Base-by-base conservation (phyloP, 2,329 filamentous ascomycete species). In the Pyricularia pennisetigena region DNA sequence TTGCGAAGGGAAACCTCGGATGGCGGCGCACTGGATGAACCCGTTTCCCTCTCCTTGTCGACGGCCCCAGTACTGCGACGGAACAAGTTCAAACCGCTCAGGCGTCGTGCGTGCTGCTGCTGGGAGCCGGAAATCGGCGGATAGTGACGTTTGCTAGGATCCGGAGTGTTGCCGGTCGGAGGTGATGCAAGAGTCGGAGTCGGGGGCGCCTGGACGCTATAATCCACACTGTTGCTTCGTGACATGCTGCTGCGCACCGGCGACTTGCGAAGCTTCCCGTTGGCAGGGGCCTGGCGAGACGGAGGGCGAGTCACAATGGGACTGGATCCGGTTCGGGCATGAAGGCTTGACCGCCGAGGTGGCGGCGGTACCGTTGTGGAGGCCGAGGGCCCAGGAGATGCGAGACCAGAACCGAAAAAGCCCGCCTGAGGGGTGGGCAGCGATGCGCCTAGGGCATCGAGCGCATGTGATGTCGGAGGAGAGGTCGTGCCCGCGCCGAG, bases 301-400 rank as follows among this genome's bases (percentile, higher is more conserved):
- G 75, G 72, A 68, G 1, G 72, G 69, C 9, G 73, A 69, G 63
- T 16, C 29, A 65, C 30, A 69, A 72, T 68, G 30, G 72, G 74
- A 6, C 74, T 72, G 1, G 75, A 75, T 23, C 79, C 79, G 0
- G 80, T 82, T 41, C 78, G 79, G 2, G 83, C 82, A 66, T 83
- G 79, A 3, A 87, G 74, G 71, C 85, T 88, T 4, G 85, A 87
- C 66, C 82, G 78, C 14, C 85, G 78, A 0, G 85, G 85, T 1
- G 83, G 80, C 0, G 82, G 80, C 0, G 83, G 84, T 1, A 79
- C 79, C 0, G 76, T 70, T 0, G 72, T 72, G 1, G 71, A 66
- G 30, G 74, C 68, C 16, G 69, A 68, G 8, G 70, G 71, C 4
- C 73, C 68, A 1, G 77, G 70, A 14, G 75, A 73, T 2, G 76